Conservation (phyloP, 1,139 yeast genomes). For the Saccharomyces hybrid region DNA sequence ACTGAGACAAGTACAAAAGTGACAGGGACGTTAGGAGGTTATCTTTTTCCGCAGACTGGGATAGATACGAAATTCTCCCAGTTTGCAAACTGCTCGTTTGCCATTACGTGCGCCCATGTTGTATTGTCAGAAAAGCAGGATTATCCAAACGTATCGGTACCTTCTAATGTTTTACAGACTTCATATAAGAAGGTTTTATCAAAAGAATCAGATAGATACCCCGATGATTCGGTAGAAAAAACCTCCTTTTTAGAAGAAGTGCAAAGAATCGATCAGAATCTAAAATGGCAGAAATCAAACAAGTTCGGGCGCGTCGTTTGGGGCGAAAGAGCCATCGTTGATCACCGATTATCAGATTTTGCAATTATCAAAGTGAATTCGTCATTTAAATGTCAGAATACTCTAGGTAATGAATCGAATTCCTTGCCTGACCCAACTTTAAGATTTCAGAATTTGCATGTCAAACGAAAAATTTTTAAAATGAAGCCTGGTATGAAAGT, state of each 20-base stretch:
- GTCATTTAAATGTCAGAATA: conserved; percentile 52
- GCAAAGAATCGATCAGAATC: conserved; percentile 37
- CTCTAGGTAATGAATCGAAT: conserved; percentile 70
- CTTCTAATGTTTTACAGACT: conserved; percentile 70
- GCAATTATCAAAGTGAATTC: conserved; percentile 73
- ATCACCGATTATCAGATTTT: conserved; percentile 59
- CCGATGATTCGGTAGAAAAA: conserved; percentile 45
- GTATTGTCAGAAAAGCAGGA: conserved; percentile 51
- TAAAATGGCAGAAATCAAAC: conserved; percentile 31
- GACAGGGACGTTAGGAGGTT: conserved; percentile 89
- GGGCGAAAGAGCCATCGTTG: conserved; percentile 79
- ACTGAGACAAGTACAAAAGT: conserved; percentile 53
- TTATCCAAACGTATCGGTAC: conserved; percentile 68
- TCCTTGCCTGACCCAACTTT: conserved; percentile 73
- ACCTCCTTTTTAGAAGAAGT: conserved; percentile 54
- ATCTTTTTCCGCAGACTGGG: conserved; percentile 67
- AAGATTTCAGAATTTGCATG: conserved; percentile 69
- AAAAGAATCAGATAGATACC: conserved; percentile 54
- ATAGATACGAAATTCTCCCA: conserved; percentile 40
- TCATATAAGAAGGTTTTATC: conserved; percentile 62
- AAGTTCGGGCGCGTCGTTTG: conserved; percentile 80
- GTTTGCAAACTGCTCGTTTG: conserved; percentile 67
- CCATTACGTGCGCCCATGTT: conserved; percentile 90
- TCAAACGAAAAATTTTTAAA: conserved; percentile 44
- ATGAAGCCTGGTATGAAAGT: conserved; percentile 57